These are phyloP conservation scores for Candida pseudofarinosa DNA, from an alignment of 805 yeast genomes.

Conservation along the genomic window DNA sequence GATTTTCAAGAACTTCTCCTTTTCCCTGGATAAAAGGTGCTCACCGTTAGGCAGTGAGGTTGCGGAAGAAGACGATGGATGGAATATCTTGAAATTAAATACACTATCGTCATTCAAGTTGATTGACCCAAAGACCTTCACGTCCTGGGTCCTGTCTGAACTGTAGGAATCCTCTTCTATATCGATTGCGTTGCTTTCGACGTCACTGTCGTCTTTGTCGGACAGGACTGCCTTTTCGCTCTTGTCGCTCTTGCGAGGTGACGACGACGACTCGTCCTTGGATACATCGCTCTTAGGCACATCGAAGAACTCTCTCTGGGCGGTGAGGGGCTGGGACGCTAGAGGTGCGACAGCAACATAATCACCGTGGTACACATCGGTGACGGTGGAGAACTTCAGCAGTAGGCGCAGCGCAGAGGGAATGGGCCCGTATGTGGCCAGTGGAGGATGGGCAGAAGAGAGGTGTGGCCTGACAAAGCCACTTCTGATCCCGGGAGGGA, in stretches of 20 bases:
- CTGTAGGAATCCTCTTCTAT: slow-evolving; percentile 1
- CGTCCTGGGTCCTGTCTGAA: slow-evolving; percentile 3
- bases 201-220: slow-evolving; percentile 23
- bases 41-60: slow-evolving; percentile 1
- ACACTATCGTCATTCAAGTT: slow-evolving; percentile 34
- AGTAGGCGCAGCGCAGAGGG: background rate
- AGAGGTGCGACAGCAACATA: slow-evolving; percentile 45
- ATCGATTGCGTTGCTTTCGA: slow-evolving; percentile 5
- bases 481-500: slow-evolving; percentile 4
- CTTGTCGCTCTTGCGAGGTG: slow-evolving; percentile 5
- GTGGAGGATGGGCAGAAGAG: slow-evolving; percentile 2
- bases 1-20: slow-evolving; percentile 37
- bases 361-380: slow-evolving; percentile 49
- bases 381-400: slow-evolving; percentile 23
- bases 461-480: background rate
- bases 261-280: background rate
- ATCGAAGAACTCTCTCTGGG: slow-evolving; percentile 41
- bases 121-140: slow-evolving; percentile 33
- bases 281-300: background rate
- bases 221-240: slow-evolving; percentile 25
- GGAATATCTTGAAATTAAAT: slow-evolving; percentile 32
- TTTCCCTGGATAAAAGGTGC: slow-evolving; percentile 19
- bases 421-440: background rate
- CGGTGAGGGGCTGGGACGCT: slow-evolving; percentile 48
- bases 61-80: slow-evolving; percentile 1